Conservation (phyloP, 2,329 filamentous ascomycete species). For the Botryosphaeria agaves region DNA sequence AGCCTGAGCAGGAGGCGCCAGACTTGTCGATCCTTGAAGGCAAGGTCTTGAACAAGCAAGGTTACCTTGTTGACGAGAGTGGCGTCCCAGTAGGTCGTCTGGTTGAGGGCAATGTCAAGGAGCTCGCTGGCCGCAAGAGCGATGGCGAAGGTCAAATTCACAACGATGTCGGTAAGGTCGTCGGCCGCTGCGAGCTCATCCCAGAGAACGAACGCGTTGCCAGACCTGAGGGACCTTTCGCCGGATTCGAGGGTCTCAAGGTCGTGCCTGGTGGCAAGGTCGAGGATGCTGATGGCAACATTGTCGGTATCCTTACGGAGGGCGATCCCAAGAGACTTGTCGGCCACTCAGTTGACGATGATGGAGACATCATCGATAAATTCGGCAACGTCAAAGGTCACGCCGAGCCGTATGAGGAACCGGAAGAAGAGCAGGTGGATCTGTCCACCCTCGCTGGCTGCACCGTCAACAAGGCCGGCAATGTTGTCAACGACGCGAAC, state of each 20-base stretch:
- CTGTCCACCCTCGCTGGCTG: conserved; percentile 43
- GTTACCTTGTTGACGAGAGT: conserved; percentile 31
- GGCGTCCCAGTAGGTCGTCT: conserved; percentile 42
- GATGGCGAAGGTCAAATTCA: conserved; percentile 56
- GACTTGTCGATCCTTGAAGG: conserved; percentile 29
- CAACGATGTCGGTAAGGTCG: conserved; percentile 54
- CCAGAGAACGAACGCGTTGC: conserved; percentile 43
- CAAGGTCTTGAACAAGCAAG: conserved; percentile 31
- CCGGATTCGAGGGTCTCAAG: conserved; percentile 29
- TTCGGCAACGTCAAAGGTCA: conserved; percentile 44
- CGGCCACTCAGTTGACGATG: conserved; percentile 41
- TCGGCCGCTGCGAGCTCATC: conserved; percentile 51
- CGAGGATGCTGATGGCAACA: conserved; percentile 31
- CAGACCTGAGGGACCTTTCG: conserved; percentile 32
- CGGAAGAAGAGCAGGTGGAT: conserved; percentile 32
- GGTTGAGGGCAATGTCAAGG: conserved; percentile 46
- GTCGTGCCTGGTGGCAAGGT: conserved; percentile 30
- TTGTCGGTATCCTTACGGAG: conserved; percentile 36
- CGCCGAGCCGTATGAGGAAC: conserved; percentile 35
- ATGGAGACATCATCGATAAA: conserved; percentile 44
- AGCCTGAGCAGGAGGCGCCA: conserved; percentile 21
- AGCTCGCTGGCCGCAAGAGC: conserved; percentile 49
- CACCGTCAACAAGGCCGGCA: conserved; percentile 46
- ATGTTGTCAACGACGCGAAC: conserved; percentile 42
- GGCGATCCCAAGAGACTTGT: conserved; percentile 42